Base-by-base conservation (phyloP, 768 basidiomycete genomes). In the Panaeolus cyanescens region DNA sequence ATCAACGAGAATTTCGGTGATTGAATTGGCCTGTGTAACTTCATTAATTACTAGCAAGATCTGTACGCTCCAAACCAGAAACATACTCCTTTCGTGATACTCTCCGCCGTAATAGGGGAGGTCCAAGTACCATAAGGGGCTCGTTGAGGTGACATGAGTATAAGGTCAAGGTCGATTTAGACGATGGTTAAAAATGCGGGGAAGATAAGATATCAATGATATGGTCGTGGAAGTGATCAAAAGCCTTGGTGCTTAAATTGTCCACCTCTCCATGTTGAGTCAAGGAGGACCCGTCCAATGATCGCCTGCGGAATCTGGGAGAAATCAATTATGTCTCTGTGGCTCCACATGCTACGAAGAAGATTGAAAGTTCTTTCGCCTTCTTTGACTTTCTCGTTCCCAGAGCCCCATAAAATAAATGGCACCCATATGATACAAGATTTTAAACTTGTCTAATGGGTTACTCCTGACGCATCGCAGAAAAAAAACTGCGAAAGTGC, bases 101-200 rank as follows among this genome's bases (percentile, higher is more conserved):
- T 72, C 39, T 85, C 82, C 19, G 83, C 74, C 1, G 81, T 80
- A 59, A 90, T 80, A 4, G 84, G 79, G 1, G 86, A 87, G 4
- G 75, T 71, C 88, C 89, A 91, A 20, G 81, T 83, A 25, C 87
- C 89, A 67, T 80, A 90, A 0, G 87, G 83, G 6, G 85, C 84
- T 56, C 40, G 59, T 28, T 50, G 22, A 25, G 45, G 45, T 5
- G 45, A 12, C 45, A 50, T 50, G 39, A 42, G n/a, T 20, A 12
- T 7, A 20, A 20, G 39, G n/a, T n/a, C n/a, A n/a, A n/a, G n/a
- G n/a, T n/a, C n/a, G n/a, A n/a, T 20, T 12, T 42, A 7, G 39
- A 20, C 19, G 5, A 42, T 22, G 25, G 9, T 28, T 4, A 20
- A 12, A 5, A 12, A 28, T 28, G 25, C 5, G 30, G 25, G 25